These are phyloP conservation scores for Arthrobotrys conoides DNA, from an alignment of 2,329 filamentous ascomycete genomes.

Conservation along the genomic window DNA sequence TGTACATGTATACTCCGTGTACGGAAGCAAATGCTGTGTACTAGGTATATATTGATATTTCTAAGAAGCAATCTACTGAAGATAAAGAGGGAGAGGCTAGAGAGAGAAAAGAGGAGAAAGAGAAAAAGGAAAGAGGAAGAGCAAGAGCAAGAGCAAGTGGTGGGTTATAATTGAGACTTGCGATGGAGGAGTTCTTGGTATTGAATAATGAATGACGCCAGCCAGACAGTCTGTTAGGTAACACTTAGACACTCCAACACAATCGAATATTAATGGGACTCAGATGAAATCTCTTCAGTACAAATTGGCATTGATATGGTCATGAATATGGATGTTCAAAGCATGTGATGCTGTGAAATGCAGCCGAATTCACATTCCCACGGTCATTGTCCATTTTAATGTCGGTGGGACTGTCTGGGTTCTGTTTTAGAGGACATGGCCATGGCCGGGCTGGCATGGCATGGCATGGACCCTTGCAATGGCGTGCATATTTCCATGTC, in stretches of 20 bases:
- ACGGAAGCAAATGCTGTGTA: too few relatives aligned
- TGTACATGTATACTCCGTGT: too few relatives aligned
- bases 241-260: neutral
- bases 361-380: constrained; percentile 7
- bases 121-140: neutral
- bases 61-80: neutral
- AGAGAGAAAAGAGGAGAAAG: neutral
- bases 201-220: neutral
- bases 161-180: neutral
- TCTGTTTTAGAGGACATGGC: neutral
- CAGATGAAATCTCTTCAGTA: too few relatives aligned
- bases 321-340: too few relatives aligned
- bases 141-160: too few relatives aligned
- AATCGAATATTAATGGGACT: too few relatives aligned
- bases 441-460: neutral
- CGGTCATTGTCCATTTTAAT: neutral
- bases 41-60: too few relatives aligned
- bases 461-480: constrained; percentile 24
- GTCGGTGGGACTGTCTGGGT: neutral
- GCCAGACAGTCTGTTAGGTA: neutral
- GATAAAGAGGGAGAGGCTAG: neutral
- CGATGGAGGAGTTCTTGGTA: constrained; percentile 1
- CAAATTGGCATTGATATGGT: too few relatives aligned
- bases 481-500: constrained; percentile 17
- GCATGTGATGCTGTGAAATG: neutral